Evolutionary conservation across 208 protist species (phyloP).

Genomic region (Trichomonas tenax): DNA sequence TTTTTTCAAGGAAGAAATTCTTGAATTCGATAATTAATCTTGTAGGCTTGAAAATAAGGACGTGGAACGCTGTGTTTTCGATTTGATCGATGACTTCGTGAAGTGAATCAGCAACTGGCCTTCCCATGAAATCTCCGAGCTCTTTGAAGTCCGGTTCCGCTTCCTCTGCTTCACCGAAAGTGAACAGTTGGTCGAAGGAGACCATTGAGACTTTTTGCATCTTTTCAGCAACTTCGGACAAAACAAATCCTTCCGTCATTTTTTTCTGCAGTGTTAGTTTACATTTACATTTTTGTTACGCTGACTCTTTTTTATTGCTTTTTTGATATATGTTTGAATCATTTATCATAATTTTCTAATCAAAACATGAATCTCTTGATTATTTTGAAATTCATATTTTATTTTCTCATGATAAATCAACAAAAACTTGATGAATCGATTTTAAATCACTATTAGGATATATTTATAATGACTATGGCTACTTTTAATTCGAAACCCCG

Average conservation of each 20-base stretch:
- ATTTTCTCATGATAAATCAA: too few relatives aligned
- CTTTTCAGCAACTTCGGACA: neutral
- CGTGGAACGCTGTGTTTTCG: neutral
- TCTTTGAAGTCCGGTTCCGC: neutral
- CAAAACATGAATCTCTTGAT: too few relatives aligned
- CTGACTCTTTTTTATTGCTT: too few relatives aligned
- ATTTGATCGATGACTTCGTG: neutral
- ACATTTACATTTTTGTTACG: too few relatives aligned
- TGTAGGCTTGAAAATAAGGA: neutral
- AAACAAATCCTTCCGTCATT: neutral
- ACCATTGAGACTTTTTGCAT: neutral
- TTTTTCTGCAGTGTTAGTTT: too few relatives aligned
- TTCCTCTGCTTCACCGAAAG: neutral
- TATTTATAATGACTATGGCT: too few relatives aligned
- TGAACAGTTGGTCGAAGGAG: neutral
- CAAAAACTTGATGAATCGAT: too few relatives aligned
- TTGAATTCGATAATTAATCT: neutral
- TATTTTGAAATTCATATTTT: too few relatives aligned
- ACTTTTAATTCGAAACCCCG: too few relatives aligned
- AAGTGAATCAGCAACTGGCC: neutral
- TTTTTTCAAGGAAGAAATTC: neutral
- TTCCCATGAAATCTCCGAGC: neutral
- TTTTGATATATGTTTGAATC: too few relatives aligned
- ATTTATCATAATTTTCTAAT: too few relatives aligned
- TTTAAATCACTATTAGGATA: too few relatives aligned